phyloP scores from a whole-genome alignment of 75 land plant species.

The Larix kaempferi region DNA sequence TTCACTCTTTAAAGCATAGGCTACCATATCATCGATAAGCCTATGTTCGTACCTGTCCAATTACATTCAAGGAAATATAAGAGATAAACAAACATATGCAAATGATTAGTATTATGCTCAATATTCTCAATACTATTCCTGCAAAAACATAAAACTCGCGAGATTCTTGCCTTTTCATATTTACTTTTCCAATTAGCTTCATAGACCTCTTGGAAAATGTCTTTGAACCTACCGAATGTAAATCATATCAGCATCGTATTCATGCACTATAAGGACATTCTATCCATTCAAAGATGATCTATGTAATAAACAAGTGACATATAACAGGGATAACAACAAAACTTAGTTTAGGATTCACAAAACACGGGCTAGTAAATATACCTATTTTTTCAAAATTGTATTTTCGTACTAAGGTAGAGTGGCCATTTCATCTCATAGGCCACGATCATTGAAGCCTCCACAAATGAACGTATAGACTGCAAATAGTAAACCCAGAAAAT shows the following conservation, averaged over 20 bases:
- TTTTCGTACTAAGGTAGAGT: constrained; percentile 93
- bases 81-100: not conserved
- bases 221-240: constrained; percentile 67
- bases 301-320: not conserved
- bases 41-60: constrained; percentile 90
- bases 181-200: constrained; percentile 80
- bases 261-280: not conserved
- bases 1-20: constrained; percentile 94
- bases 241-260: not conserved
- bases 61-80: not conserved
- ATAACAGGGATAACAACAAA: not conserved
- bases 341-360: not conserved
- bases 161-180: constrained; percentile 87
- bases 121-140: not conserved
- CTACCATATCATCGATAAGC: constrained; percentile 99
- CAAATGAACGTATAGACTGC: constrained; percentile 93
- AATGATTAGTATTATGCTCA: not conserved
- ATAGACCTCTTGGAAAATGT: constrained; percentile 94
- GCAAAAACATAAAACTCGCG: constrained; percentile 30
- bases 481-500: constrained; percentile 10
- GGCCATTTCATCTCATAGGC: constrained; percentile 92
- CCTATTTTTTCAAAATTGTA: constrained; percentile 96
- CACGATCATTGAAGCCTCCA: constrained; percentile 86
- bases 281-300: not conserved
- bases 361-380: constrained; percentile 14